Percentiles rank a stretch among this genome's conserved stretches.
phyloP scores from a whole-genome alignment of 768 basidiomycete genomes.

The Lentinus brumalis region DNA sequence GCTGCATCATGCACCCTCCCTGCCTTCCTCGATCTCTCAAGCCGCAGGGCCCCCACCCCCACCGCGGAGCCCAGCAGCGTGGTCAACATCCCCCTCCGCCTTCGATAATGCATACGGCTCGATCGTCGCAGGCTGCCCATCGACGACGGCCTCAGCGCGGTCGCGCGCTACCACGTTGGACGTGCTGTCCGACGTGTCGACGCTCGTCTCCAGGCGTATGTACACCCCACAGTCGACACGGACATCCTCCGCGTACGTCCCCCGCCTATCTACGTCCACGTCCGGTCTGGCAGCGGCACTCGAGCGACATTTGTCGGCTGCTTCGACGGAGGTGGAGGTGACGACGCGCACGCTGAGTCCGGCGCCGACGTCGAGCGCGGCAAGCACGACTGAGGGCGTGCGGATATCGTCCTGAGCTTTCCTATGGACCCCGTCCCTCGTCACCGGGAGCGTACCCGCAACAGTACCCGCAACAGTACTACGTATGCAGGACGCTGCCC shows the following conservation, averaged over 20 bases:
- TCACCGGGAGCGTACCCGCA: too few species aligned
- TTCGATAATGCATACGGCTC: not conserved
- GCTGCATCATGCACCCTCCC: not conserved
- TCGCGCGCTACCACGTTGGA: too few species aligned
- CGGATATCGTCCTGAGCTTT: too few species aligned
- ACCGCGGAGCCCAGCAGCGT: not conserved
- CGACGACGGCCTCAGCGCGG: not conserved
- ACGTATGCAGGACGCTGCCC: too few species aligned
- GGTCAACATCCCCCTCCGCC: constrained; percentile 3
- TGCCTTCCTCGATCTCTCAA: too few species aligned
- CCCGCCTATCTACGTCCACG: not conserved
- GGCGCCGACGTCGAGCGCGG: not conserved
- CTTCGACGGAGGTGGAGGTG: too few species aligned
- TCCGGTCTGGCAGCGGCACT: not conserved
- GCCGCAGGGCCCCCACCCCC: not conserved
- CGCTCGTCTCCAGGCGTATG: too few species aligned
- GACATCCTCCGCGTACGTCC: not conserved
- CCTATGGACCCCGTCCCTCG: too few species aligned
- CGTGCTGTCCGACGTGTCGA: too few species aligned
- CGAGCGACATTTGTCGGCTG: too few species aligned
- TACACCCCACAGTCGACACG: not conserved
- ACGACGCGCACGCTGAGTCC: too few species aligned
- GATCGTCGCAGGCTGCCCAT: not conserved
- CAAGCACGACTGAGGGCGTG: not conserved
- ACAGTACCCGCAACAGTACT: too few species aligned